Base-by-base conservation (phyloP, 2,329 filamentous ascomycete genomes). In the Clonostachys solani region DNA sequence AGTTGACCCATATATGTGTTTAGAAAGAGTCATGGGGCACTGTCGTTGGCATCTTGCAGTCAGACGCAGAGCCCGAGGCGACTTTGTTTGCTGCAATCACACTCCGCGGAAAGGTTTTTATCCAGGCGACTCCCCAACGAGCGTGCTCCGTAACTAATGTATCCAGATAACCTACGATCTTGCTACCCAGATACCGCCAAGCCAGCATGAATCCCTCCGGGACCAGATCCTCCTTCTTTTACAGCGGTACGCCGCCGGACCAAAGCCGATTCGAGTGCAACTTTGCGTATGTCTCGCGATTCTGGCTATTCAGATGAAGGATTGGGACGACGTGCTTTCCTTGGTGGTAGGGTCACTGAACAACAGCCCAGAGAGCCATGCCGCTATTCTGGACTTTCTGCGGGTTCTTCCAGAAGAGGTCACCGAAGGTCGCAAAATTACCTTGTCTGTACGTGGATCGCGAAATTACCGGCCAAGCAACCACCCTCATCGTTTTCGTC, bases 401-500 rank as follows among this genome's bases (percentile, higher is more conserved):
- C 91, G 90, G 68, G 92, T 99, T 60, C 84, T 99, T 55, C 94
- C 94, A 48, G 94, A 99, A 77, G 94, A 99, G 80, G 94, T 99
- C 63, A 97, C 89, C 58, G 92, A 99, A 79, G 94, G 94, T 73
- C 90, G 94, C 73, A 99, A 97, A 77, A 96, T 99, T 80, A 96
- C 91, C 79, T 81, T 99, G 73, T 92, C 90, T 83, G 92, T 96
- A 94, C 76, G 90, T 92, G 80, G 84, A 86, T 75, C 76, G 74
- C 75, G 67, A 58, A 71, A 61, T 64, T 64, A 71, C 67, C 73
- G 70, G 67, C 71, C 60, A 59, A 59, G 52, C 57, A 59, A 50
- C 53, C 58, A 53, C 56, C 58, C 56, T 53, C 49, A 49, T 57
- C 62, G 60, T 63, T 61, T 60, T 56, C 59, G 54, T 61, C 55